Evolutionary conservation across 768 basidiomycete species (phyloP), one percentile per base, ranked within the genome.

Genomic region (Hortiboletus campestris): DNA sequence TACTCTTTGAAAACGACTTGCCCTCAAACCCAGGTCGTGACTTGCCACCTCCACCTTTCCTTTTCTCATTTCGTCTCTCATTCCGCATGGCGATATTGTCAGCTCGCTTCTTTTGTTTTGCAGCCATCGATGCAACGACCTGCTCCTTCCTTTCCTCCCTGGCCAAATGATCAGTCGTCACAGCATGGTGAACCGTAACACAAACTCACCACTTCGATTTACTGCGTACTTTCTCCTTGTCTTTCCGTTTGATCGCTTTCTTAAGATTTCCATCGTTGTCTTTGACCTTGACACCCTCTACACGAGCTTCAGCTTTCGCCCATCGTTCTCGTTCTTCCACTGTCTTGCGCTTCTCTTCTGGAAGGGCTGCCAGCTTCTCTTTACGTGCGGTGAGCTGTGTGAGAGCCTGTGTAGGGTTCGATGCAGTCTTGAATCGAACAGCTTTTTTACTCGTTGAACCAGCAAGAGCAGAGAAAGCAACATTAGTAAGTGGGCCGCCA

Each of bases 111-210:
- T 95, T 93, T 73, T 93, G 88, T 69, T 82, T 86, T 31, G 90
- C 89, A 2, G 88, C 89, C 82, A 92, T 89, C 3, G 86, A 79
- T 12, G 84, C 79, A 4, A 80, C 62, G 28, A 94, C 66, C 36
- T 91, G 85, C 53, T 89, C 86, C 70, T 96, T 96, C 57, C 93
- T 84, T 60, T 92, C 89, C 40, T 84, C 82, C 95, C 94, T 97
- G 65, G n/a, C 11, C 29, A 46, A 53, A 6, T 25, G 19, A 44
- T 53, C 40, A 47, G 58, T 22, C 49, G 10, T 49, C 6, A 32
- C 44, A 6, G 29, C 9, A 28, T n/a, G n/a, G 19, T 32, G 28
- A 45, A 65, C 39, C 13, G 31, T 16, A 19, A 13, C 1, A 38
- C 20, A 31, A n/a, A 32, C 87, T 53, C 58, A 95, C 95, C 96